Evolutionary conservation across 2,329 filamentous ascomycete species (phyloP), one percentile per base, ranked within the genome.

Genomic region (Colletotrichum neosansevieriae): DNA sequence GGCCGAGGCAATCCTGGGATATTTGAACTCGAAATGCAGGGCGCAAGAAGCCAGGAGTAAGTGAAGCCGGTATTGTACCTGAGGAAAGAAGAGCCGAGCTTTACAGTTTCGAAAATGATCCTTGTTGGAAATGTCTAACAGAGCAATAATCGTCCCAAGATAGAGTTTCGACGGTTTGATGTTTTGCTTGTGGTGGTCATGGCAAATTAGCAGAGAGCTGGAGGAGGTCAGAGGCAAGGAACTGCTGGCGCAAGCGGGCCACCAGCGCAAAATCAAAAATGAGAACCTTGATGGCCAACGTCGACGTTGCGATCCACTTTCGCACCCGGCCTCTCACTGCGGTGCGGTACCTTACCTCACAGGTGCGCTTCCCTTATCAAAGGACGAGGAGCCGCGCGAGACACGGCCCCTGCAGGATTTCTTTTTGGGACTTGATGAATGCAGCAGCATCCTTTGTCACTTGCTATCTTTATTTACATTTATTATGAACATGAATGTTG

Each of bases 231-330:
- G 40, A 56, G 36, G 61, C 34, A 47, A 32, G 38, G 38, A 63
- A 58, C 50, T 24, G 38, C 56, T 56, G 63, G 47, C 47, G n/a
- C 47, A 15, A n/a, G 12, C 15, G 19, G 15, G 47, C 54, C 45
- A 45, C 38, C 34, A 34, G 56, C 61, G 56, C 54, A 60, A 65
- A 56, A 38, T 47, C 47, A 24, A 21, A 54, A 38, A 24, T 66
- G 63, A 63, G 67, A 45, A 67, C 67, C 67, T 67, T 67, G 67
- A 67, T 69, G 63, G 67, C 67, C 54, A 32, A 61, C 36, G 49
- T 21, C 17, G 49, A 51, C 10, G 15, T 29, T 29, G 7, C 34
- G 58, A 15, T 36, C 60, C 64, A 54, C 64, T 58, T 44, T 58
- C 17, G 45, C 56, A 59, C 32, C 66, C 60, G n/a, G 58, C 21